Conservation (phyloP, 257 asterid genomes). For the Striga asiatica region DNA sequence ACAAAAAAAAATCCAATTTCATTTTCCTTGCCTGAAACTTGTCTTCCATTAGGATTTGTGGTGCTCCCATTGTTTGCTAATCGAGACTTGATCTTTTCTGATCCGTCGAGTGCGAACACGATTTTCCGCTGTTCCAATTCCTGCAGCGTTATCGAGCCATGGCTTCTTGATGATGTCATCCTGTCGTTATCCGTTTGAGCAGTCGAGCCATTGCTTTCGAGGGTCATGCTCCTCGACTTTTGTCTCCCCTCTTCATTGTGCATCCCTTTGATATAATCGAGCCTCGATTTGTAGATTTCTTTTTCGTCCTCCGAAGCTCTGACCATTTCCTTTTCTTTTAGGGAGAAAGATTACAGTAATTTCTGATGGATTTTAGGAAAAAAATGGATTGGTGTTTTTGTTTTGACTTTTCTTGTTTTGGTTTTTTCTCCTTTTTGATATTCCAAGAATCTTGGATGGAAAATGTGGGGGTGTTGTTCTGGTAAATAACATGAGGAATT, state of each 20-base stretch:
- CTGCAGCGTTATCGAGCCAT: not conserved
- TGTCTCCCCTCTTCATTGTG: not conserved
- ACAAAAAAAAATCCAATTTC: not conserved
- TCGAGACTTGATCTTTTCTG: not conserved
- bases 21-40: not conserved
- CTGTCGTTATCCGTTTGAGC: not conserved
- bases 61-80: not conserved
- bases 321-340: not conserved
- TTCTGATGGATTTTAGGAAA: not conserved
- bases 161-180: not conserved
- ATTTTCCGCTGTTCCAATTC: too few relatives aligned
- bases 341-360: not conserved
- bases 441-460: not conserved
- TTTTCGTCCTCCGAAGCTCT: not conserved
- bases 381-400: too few relatives aligned
- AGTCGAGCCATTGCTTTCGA: not conserved
- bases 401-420: too few relatives aligned
- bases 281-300: not conserved
- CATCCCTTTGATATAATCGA: not conserved
- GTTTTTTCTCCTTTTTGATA: not conserved
- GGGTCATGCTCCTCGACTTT: not conserved
- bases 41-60: not conserved
- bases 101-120: not conserved
- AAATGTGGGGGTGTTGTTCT: too few relatives aligned
- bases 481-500: too few relatives aligned